Evolutionary conservation across 2,329 filamentous ascomycete genomes (phyloP).

Genomic region (Metarhizium humberi): DNA sequence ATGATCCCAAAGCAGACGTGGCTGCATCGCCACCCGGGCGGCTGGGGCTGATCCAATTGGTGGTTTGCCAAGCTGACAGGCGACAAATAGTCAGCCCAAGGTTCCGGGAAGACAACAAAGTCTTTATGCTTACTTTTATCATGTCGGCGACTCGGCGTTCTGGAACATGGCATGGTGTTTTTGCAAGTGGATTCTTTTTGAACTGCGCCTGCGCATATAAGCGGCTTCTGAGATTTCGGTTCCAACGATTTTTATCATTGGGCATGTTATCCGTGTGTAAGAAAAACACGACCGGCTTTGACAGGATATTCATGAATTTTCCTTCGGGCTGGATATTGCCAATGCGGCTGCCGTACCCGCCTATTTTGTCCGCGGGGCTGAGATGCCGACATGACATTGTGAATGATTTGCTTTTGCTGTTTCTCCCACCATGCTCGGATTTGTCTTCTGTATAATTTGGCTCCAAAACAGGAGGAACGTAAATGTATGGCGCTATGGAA

Average conservation of each 20-base stretch:
- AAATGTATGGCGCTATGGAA: not conserved
- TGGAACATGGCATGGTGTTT: not conserved
- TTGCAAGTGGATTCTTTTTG: not conserved
- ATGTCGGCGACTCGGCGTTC: not conserved
- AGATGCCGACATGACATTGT: no score
- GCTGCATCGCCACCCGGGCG: not conserved
- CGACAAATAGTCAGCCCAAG: not conserved
- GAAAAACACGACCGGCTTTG: no score
- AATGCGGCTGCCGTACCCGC: no score
- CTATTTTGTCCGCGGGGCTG: no score
- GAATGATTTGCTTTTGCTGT: no score
- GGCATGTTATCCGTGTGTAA: no score
- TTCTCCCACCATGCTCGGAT: no score
- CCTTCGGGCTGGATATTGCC: no score
- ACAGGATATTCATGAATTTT: no score
- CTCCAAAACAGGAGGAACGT: not conserved
- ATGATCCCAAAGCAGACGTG: not conserved
- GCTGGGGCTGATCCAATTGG: not conserved
- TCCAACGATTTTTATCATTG: no score
- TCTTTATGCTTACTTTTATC: not conserved
- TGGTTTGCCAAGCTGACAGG: not conserved
- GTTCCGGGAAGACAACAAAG: not conserved
- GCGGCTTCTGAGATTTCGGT: not conserved
- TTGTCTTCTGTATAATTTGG: no score
- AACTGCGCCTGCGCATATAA: not conserved